Evolutionary conservation across 306 rosid species (phyloP).

Genomic region (Rosa chinensis): DNA sequence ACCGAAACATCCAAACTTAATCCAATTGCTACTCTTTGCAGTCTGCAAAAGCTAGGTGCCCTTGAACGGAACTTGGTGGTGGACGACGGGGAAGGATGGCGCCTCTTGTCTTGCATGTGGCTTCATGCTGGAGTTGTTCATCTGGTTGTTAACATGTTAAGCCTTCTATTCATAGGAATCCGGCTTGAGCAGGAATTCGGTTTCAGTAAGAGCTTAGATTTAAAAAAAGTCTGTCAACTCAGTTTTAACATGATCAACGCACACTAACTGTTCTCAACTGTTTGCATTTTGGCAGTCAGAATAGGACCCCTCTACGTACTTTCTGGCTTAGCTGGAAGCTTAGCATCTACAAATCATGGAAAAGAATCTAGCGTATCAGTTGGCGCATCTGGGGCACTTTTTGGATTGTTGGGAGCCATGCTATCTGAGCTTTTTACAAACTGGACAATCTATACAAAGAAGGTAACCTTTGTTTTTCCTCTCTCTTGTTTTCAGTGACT

Average conservation of each 20-base stretch:
- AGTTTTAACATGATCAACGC: neutral
- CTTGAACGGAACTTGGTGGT: constrained; percentile 50
- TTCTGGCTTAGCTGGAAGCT: constrained; percentile 82
- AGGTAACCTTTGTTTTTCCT: constrained; percentile 38
- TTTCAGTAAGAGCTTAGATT: constrained; percentile 50
- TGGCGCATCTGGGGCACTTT: constrained; percentile 95
- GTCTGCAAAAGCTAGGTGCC: constrained; percentile 65
- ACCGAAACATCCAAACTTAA: neutral
- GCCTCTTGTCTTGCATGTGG: constrained; percentile 79
- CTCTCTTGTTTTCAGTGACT: neutral
- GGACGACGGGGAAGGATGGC: constrained; percentile 60
- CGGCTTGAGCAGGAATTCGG: constrained; percentile 90
- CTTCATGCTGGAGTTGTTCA: constrained; percentile 94
- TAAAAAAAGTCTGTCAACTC: neutral
- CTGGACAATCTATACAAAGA: constrained; percentile 76
- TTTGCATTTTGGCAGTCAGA: constrained; percentile 58
- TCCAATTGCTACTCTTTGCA: constrained; percentile 28
- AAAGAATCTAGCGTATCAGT: constrained; percentile 44
- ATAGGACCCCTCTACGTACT: constrained; percentile 63
- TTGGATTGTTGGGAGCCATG: constrained; percentile 88
- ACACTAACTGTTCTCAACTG: neutral
- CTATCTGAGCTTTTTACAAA: constrained; percentile 95
- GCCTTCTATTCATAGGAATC: constrained; percentile 76
- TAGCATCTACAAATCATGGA: constrained; percentile 47
- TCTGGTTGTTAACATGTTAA: constrained; percentile 68